These are phyloP conservation scores for Chrysosporium queenslandicum DNA, from an alignment of 2,329 filamentous ascomycete species.

Conservation along the genomic window DNA sequence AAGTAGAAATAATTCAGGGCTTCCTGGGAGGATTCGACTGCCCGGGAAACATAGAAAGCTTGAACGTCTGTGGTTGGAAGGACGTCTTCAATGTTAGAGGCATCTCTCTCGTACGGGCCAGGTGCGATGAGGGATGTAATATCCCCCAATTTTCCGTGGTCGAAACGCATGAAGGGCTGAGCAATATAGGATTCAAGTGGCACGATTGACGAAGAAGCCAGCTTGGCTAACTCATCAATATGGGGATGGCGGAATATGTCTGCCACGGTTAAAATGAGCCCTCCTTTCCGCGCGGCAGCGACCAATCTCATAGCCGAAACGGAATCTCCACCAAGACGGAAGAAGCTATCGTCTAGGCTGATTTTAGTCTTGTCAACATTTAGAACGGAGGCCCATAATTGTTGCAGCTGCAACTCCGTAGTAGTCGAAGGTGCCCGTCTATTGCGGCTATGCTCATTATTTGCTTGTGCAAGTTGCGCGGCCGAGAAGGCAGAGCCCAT, in stretches of 20 bases:
- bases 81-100: not conserved
- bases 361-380: conserved; percentile 6
- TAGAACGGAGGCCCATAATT: conserved; percentile 12
- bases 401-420: conserved; percentile 8
- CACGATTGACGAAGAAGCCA: conserved; percentile 25
- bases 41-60: conserved; percentile 40
- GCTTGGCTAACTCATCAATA: conserved; percentile 9
- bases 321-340: conserved; percentile 14
- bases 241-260: conserved; percentile 14
- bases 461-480: conserved; percentile 6
- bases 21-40: conserved; percentile 6
- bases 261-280: conserved; percentile 10
- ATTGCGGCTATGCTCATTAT: not conserved
- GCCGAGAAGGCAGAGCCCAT: conserved; percentile 17
- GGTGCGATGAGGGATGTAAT: conserved; percentile 3
- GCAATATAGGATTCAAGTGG: conserved; percentile 5
- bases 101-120: conserved; percentile 3
- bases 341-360: conserved; percentile 10
- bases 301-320: conserved; percentile 13
- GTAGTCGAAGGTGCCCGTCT: conserved; percentile 1
- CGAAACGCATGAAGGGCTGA: conserved; percentile 5
- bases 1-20: conserved; percentile 12
- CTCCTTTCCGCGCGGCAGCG: conserved; percentile 15
- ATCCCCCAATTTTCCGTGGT: conserved; percentile 4
- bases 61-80: conserved; percentile 45